Conservation (phyloP, 106 monocot species). For the Dendrobium chrysotoxum region DNA sequence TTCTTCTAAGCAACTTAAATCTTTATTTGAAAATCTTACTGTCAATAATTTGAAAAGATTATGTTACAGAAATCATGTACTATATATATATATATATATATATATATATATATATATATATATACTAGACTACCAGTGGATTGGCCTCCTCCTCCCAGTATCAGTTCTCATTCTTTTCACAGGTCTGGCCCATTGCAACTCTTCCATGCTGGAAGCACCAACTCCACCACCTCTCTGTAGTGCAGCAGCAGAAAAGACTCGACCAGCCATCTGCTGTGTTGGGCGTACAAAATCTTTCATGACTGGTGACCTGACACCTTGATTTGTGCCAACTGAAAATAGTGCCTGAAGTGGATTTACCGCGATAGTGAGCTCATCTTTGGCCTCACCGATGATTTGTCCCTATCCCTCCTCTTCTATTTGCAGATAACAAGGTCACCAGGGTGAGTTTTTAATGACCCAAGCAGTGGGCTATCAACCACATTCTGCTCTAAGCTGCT, state of each 20-base stretch:
- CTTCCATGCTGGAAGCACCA: conserved; percentile 27
- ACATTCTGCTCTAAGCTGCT: neutral
- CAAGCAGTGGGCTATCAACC: too few relatives aligned
- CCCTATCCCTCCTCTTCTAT: conserved; percentile 92
- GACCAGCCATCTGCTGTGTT: too few relatives aligned
- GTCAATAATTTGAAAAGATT: too few relatives aligned
- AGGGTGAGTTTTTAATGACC: conserved; percentile 45
- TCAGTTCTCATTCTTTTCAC: conserved; percentile 89
- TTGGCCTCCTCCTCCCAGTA: conserved; percentile 69
- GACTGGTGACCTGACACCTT: conserved; percentile 19
- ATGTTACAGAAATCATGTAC: conserved; percentile 9
- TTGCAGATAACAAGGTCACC: conserved; percentile 86
- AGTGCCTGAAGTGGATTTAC: conserved; percentile 17
- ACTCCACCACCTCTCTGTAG: conserved; percentile 10
- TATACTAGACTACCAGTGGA: conserved; percentile 36
- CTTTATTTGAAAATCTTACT: too few relatives aligned
- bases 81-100: conserved; percentile 3
- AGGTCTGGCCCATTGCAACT: conserved; percentile 85
- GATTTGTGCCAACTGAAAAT: conserved; percentile 16
- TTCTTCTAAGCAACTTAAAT: too few relatives aligned
- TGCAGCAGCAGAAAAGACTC: conserved; percentile 3
- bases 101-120: conserved; percentile 4
- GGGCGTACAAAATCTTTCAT: conserved; percentile 26
- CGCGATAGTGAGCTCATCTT: conserved; percentile 23
- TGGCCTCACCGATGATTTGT: conserved; percentile 32